Evolutionary conservation across 1,139 yeast species (phyloP).

Genomic region (Candida sanyaensis): DNA sequence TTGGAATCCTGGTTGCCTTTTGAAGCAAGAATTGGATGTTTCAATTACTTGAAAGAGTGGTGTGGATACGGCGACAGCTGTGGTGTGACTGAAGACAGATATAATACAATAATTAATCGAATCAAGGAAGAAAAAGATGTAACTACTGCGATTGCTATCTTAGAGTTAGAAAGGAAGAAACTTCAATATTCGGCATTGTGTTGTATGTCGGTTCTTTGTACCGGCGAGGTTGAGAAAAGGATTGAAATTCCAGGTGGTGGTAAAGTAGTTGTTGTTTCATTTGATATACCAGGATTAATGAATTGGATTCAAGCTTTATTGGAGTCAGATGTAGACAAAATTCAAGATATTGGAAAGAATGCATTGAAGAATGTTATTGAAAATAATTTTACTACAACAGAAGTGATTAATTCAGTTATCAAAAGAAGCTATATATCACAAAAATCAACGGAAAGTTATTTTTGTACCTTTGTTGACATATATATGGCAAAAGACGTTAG

Average conservation of each 20-base stretch:
- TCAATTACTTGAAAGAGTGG: constrained; percentile 87
- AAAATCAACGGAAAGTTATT: constrained; percentile 65
- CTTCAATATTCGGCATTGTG: constrained; percentile 73
- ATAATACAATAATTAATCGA: constrained; percentile 56
- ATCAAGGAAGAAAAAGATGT: constrained; percentile 47
- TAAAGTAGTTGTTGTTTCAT: constrained; percentile 50
- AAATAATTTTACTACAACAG: constrained; percentile 57
- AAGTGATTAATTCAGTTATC: constrained; percentile 63
- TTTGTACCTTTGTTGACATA: constrained; percentile 68
- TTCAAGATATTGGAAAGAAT: constrained; percentile 65
- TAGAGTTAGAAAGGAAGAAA: constrained; percentile 79
- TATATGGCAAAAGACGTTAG: constrained; percentile 34
- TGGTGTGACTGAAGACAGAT: constrained; percentile 65
- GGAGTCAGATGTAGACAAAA: constrained; percentile 56
- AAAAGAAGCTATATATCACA: constrained; percentile 68
- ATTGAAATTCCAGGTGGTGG: constrained; percentile 45
- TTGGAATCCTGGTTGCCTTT: constrained; percentile 68
- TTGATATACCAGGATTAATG: constrained; percentile 68
- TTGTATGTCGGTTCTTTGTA: constrained; percentile 81
- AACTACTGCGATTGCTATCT: constrained; percentile 66
- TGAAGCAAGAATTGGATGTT: constrained; percentile 82
- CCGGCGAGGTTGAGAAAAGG: constrained; percentile 59
- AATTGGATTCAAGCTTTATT: constrained; percentile 79
- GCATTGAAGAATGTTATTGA: constrained; percentile 71
- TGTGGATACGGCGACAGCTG: constrained; percentile 81